These are phyloP conservation scores for Scenedesmus sp. DNA, from an alignment of 163 green algal species.

Conservation along the genomic window DNA sequence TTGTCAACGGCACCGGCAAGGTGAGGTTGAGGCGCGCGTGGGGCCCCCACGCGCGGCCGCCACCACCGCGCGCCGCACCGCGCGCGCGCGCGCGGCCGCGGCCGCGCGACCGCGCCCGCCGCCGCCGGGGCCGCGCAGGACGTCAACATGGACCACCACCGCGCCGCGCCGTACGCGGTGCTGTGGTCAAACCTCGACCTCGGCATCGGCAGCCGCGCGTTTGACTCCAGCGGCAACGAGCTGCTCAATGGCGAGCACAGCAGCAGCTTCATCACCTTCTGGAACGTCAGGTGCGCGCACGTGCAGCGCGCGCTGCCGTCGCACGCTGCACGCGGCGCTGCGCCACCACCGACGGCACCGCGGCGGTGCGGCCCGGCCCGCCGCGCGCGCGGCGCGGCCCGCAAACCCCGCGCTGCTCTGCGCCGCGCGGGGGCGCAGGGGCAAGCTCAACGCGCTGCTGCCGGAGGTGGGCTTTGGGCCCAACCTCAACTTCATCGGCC, in stretches of 20 bases:
- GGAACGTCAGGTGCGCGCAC: slow-evolving; percentile 28
- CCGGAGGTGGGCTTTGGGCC: slow-evolving; percentile 24
- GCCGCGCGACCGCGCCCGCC: too few relatives aligned
- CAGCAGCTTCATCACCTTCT: slow-evolving; percentile 41
- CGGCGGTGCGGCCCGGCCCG: too few relatives aligned
- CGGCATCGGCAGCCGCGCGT: slow-evolving; percentile 37
- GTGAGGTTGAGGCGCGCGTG: slow-evolving; percentile 1
- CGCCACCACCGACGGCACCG: too few relatives aligned
- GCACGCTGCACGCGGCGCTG: too few relatives aligned
- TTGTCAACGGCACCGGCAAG: slow-evolving; percentile 44
- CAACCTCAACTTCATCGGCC: slow-evolving; percentile 39
- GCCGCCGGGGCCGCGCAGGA: too few relatives aligned
- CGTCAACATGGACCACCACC: slow-evolving; percentile 46
- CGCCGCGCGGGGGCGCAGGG: too few relatives aligned
- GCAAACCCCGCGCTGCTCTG: too few relatives aligned
- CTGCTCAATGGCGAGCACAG: slow-evolving; percentile 25
- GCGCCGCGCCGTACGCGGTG: slow-evolving; percentile 21
- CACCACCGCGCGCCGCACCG: too few relatives aligned
- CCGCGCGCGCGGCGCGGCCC: too few relatives aligned
- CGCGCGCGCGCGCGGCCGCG: too few relatives aligned
- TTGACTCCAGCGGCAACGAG: slow-evolving; percentile 39
- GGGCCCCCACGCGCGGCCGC: too few relatives aligned
- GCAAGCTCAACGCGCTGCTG: slow-evolving; percentile 41
- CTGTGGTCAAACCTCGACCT: slow-evolving; percentile 42
- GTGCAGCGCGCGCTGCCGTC: too few relatives aligned